phyloP scores from a whole-genome alignment of 106 monocot genomes.

The Apostasia ramifera region DNA sequence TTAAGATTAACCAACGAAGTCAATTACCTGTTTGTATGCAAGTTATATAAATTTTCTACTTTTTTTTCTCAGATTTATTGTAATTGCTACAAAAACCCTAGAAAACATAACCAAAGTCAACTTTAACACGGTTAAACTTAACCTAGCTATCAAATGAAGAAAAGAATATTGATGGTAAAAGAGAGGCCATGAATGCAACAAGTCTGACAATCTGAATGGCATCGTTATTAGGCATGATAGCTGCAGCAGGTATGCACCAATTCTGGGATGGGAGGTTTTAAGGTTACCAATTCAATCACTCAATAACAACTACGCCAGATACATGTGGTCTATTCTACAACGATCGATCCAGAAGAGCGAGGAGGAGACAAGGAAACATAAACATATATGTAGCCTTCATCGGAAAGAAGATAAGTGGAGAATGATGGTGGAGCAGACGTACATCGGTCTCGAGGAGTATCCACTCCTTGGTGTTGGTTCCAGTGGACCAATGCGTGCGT shows the following conservation, averaged over 20 bases:
- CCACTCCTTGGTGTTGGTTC: slow-evolving; percentile 99
- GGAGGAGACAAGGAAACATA: neutral
- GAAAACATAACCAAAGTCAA: no score
- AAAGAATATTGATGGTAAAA: no score
- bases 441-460: slow-evolving; percentile 96
- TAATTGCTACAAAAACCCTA: no score
- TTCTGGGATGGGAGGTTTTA: neutral
- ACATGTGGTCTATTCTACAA: neutral
- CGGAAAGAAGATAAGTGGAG: neutral
- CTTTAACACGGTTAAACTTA: no score
- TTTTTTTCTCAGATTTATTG: no score
- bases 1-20: no score
- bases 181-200: neutral
- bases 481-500: slow-evolving; percentile 91
- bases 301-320: neutral
- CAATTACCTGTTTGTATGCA: no score
- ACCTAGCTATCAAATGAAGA: no score
- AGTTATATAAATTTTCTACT: no score
- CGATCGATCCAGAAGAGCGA: neutral
- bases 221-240: neutral
- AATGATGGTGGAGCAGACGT: neutral
- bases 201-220: neutral
- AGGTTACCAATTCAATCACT: neutral
- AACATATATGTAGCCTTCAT: no score
- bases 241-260: neutral